phyloP scores from a whole-genome alignment of 177 flowering plant species.

The Vitis hybrid region DNA sequence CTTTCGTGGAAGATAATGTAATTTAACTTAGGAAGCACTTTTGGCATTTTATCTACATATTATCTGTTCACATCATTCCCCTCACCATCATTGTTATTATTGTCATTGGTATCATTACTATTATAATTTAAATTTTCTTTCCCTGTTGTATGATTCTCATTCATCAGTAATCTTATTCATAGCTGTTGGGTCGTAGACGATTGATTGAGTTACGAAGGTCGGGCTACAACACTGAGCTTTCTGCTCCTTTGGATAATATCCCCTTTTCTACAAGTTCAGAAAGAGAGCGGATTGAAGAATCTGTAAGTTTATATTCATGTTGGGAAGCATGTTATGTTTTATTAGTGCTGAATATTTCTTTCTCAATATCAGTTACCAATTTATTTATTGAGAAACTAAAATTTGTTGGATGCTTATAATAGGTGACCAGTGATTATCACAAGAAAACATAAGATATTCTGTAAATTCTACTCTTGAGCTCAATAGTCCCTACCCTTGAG shows the following conservation, averaged over 20 bases:
- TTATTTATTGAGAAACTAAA: neutral
- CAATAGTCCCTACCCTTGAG: too few relatives aligned
- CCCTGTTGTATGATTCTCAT: constrained; percentile 11
- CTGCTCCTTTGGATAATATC: constrained; percentile 84
- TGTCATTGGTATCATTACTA: neutral
- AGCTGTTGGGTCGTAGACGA: constrained; percentile 92
- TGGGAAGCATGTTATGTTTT: neutral
- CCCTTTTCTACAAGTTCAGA: constrained; percentile 71
- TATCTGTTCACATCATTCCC: neutral
- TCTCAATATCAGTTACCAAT: neutral
- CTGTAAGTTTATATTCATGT: constrained; percentile 42
- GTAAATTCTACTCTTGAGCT: too few relatives aligned
- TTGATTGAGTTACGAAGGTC: constrained; percentile 70
- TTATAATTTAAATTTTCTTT: neutral
- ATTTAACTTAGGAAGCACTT: constrained; percentile 7
- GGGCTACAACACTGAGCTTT: constrained; percentile 77
- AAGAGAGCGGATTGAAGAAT: constrained; percentile 81
- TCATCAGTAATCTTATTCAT: constrained; percentile 19
- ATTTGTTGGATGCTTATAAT: neutral
- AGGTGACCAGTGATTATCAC: too few relatives aligned
- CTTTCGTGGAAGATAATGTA: constrained; percentile 96
- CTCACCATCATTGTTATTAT: neutral
- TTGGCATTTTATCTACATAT: neutral
- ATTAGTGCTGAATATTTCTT: neutral
- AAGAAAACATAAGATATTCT: too few relatives aligned